Evolutionary conservation across 768 basidiomycete genomes (phyloP), one percentile per base, ranked within the genome.

Genomic region (button mushroom (Agaricus bisporus)): DNA sequence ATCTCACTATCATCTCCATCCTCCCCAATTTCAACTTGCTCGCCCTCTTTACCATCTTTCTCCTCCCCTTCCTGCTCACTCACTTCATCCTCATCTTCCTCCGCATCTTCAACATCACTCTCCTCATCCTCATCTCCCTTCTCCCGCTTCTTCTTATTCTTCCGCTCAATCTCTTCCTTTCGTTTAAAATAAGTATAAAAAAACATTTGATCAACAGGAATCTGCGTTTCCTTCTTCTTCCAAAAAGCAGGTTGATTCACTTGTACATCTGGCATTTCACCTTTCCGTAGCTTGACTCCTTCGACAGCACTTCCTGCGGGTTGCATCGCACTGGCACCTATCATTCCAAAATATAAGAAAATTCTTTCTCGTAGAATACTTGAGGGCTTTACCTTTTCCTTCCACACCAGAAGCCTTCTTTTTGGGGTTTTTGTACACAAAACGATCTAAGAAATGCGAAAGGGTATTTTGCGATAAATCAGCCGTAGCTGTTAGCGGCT

Each of bases 401-500:
- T 46, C 48, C 20, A 50, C 36, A 62, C 41, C 62, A 68, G 22
- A 68, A 41, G 54, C 70, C 72, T 37, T 60, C 61, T 86, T 85
- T 73, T 98, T 98, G 1, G 94, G 86, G 66, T 98, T 98, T 68
- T 94, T 91, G 75, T 92, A 98, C 41, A 98, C 91, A 71, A 98
- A 98, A 2, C 95, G 83, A 65, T 98, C 97, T 38, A 98, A 80
- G 81, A 99, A 98, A 62, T 94, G 91, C 0, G 90, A 86, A 20
- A 98, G 81, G 0, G 94, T 95, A 71, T 97, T 94, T 53, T 93
- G 83, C 9, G 90, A 85, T 45, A 99, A 86, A 63, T 98, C 95
- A 0, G 91, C 79, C 8, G 82, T 86, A 9, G 89, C 86, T 0
- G 91, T 91, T 10, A 98, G 71, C 0, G 87, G 85, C 45, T 85